phyloP scores from a whole-genome alignment of 257 asterid species.

The Gardenia jasminoides region DNA sequence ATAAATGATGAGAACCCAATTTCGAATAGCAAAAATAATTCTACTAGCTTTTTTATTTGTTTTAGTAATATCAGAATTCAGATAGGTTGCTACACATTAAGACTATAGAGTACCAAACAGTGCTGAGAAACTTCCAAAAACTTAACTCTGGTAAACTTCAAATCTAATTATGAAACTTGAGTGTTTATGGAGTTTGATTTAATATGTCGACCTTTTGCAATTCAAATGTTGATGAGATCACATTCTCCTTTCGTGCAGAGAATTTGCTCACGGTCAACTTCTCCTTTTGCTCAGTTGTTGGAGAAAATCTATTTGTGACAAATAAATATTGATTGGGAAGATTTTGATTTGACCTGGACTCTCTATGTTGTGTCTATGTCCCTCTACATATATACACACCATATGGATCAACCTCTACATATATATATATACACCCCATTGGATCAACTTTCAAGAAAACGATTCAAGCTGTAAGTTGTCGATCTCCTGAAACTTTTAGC shows the following conservation, averaged over 20 bases:
- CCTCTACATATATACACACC: not conserved
- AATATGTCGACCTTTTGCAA: too few species aligned
- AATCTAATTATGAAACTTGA: too few species aligned
- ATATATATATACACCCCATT: not conserved
- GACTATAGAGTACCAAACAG: too few species aligned
- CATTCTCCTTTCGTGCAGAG: not conserved
- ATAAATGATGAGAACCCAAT: too few species aligned
- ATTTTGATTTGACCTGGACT: not conserved
- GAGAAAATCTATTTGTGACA: not conserved
- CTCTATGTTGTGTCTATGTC: not conserved
- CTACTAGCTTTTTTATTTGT: too few species aligned
- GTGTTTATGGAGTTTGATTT: too few species aligned
- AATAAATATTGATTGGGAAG: not conserved
- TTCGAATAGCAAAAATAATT: too few species aligned
- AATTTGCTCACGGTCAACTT: not conserved
- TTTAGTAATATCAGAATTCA: too few species aligned
- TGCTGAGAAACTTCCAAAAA: too few species aligned
- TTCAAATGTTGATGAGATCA: constrained; percentile 5
- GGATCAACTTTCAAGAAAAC: not conserved
- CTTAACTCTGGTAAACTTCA: too few species aligned
- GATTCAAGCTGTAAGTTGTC: not conserved
- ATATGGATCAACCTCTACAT: too few species aligned
- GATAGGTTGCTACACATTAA: too few species aligned
- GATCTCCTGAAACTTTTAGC: not conserved
- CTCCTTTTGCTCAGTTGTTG: not conserved